Conservation (phyloP, 306 rosid species). For the Cicer bijugum region DNA sequence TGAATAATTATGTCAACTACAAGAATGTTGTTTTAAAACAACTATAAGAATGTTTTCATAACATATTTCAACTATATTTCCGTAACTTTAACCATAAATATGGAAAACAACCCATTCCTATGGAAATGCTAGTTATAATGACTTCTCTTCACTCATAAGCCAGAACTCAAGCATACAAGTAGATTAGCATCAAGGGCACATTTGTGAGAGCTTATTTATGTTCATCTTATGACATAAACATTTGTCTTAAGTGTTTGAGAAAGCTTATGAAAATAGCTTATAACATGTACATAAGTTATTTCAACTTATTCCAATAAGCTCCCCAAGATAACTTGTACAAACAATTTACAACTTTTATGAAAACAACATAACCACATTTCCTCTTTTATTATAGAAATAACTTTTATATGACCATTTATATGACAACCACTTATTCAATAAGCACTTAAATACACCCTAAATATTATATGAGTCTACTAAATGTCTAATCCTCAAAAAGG, state of each 20-base stretch:
- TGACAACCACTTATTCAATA: neutral
- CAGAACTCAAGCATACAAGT: slow-evolving; percentile 5
- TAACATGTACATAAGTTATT: neutral
- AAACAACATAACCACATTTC: neutral
- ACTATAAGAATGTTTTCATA: slow-evolving; percentile 20
- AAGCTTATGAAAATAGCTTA: neutral
- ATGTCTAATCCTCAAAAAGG: neutral
- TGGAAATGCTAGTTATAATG: slow-evolving; percentile 15
- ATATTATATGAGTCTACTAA: neutral
- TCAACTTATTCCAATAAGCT: neutral
- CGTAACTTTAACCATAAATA: slow-evolving; percentile 10
- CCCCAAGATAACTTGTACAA: neutral
- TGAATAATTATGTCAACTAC: slow-evolving; percentile 34
- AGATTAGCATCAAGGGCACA: neutral
- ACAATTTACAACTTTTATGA: neutral
- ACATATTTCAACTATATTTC: slow-evolving; percentile 26
- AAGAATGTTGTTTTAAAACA: neutral
- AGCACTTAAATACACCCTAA: neutral
- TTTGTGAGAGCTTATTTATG: neutral
- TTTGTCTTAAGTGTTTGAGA: neutral
- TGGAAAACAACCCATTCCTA: neutral
- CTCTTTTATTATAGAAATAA: neutral
- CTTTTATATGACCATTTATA: neutral
- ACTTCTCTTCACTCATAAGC: slow-evolving; percentile 39
- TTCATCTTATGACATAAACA: neutral